phyloP scores from a whole-genome alignment of 1,284 basidiomycete genomes.

The Xanthoconium separans region DNA sequence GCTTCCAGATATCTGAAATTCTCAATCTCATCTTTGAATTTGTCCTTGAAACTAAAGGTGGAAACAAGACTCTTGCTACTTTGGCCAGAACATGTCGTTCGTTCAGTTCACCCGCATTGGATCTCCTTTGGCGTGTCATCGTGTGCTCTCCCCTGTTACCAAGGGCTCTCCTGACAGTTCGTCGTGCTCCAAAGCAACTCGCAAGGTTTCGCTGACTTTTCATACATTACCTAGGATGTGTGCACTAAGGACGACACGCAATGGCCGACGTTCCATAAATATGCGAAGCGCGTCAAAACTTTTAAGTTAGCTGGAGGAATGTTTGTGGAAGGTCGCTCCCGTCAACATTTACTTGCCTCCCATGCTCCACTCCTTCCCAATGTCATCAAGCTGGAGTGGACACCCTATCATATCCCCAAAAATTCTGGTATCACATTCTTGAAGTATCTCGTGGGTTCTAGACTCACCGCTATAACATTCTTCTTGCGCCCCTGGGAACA shows the following conservation, averaged over 20 bases:
- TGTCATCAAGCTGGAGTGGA: slow-evolving; percentile 9
- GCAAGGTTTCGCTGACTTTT: background rate
- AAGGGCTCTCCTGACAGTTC: slow-evolving; percentile 5
- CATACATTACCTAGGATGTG: background rate
- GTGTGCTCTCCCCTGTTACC: slow-evolving; percentile 9
- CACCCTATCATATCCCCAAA: background rate
- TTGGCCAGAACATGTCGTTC: slow-evolving; percentile 16
- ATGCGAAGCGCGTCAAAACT: slow-evolving; percentile 17
- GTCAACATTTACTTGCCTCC: slow-evolving; percentile 1
- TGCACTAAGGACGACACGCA: background rate
- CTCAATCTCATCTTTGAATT: slow-evolving; percentile 11
- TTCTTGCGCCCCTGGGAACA: slow-evolving; percentile 5
- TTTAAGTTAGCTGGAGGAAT: background rate
- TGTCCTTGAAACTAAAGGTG: background rate
- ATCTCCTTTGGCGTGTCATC: slow-evolving; percentile 18
- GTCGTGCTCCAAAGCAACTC: background rate
- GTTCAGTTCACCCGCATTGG: slow-evolving; percentile 18
- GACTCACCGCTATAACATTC: slow-evolving; percentile 10
- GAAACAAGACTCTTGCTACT: slow-evolving; percentile 13
- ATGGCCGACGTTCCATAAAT: slow-evolving; percentile 15
- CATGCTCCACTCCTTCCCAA: slow-evolving; percentile 17
- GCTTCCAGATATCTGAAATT: slow-evolving; percentile 14
- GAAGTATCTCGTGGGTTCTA: slow-evolving; percentile 8
- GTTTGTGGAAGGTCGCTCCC: background rate
- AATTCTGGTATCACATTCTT: slow-evolving; percentile 12